phyloP scores from a whole-genome alignment of 345 rosid species.

The Citrus sinensis region DNA sequence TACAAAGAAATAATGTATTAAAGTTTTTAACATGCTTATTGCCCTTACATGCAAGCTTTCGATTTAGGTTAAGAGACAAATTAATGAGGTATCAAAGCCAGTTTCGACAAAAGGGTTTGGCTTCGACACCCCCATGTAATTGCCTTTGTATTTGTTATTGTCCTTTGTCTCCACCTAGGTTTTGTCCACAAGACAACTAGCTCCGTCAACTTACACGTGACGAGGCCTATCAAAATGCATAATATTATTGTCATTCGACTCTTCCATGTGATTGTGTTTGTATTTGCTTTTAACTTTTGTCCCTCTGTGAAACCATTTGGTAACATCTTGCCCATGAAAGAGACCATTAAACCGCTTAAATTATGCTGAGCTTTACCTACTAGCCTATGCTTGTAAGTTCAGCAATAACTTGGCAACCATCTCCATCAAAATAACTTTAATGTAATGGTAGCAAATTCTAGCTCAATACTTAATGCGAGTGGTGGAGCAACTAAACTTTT shows the following conservation, averaged over 20 bases:
- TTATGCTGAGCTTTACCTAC: not conserved
- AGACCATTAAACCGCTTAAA: not conserved
- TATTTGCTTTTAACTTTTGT: too few relatives aligned
- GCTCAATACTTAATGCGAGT: not conserved
- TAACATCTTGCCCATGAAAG: not conserved
- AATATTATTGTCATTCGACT: too few relatives aligned
- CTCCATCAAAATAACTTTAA: not conserved
- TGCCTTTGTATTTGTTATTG: not conserved
- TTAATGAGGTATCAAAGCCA: not conserved
- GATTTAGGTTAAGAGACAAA: too few relatives aligned
- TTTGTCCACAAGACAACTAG: not conserved
- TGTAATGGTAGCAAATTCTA: not conserved
- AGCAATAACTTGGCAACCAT: not conserved
- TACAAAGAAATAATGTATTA: not conserved
- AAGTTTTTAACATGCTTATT: not conserved
- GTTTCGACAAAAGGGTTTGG: too few relatives aligned
- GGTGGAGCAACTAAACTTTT: not conserved
- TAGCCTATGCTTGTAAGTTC: not conserved
- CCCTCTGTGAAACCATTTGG: too few relatives aligned
- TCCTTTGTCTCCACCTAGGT: not conserved
- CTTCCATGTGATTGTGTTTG: too few relatives aligned
- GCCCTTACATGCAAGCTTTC: not conserved
- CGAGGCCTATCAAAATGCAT: not conserved
- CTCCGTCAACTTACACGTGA: not conserved
- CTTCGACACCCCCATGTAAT: not conserved